phyloP scores from a whole-genome alignment of 2,329 filamentous ascomycete genomes.

The Rhytidhysteron rufulum region DNA sequence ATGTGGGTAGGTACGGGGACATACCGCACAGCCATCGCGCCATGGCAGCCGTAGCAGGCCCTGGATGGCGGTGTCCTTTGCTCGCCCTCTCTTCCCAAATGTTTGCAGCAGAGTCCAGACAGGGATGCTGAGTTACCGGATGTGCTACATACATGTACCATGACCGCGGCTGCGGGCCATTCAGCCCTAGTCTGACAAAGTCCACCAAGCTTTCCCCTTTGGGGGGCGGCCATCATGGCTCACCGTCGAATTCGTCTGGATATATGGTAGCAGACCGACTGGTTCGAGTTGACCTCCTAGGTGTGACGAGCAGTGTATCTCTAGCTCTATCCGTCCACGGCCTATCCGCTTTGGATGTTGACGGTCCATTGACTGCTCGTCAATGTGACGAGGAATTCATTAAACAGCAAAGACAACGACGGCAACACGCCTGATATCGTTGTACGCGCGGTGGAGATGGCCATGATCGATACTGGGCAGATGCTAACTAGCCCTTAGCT shows the following conservation, averaged over 20 bases:
- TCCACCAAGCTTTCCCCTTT: slow-evolving; percentile 28
- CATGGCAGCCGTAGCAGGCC: too few species aligned
- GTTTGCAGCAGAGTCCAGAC: slow-evolving; percentile 36
- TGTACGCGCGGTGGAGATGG: slow-evolving; percentile 14
- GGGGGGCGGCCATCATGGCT: slow-evolving; percentile 4
- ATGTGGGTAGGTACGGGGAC: too few species aligned
- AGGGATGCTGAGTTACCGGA: too few species aligned
- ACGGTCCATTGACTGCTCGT: slow-evolving; percentile 9
- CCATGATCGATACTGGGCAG: slow-evolving; percentile 8
- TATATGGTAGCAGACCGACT: slow-evolving; percentile 10
- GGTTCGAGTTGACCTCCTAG: slow-evolving; percentile 20
- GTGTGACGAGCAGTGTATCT: slow-evolving; percentile 31
- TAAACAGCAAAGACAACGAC: slow-evolving; percentile 2
- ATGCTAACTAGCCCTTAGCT: slow-evolving; percentile 18
- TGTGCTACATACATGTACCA: too few species aligned
- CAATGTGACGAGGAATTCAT: slow-evolving; percentile 1
- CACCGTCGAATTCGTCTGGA: slow-evolving; percentile 18
- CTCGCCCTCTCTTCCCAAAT: slow-evolving; percentile 7
- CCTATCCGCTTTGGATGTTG: slow-evolving; percentile 27
- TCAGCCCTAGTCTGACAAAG: slow-evolving; percentile 38
- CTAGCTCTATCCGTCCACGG: slow-evolving; percentile 29
- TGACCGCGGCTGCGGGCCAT: slow-evolving; percentile 41
- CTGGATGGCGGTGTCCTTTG: too few species aligned
- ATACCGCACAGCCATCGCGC: too few species aligned
- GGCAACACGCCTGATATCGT: slow-evolving; percentile 14